Evolutionary conservation across 2,329 filamentous ascomycete genomes (phyloP).

Genomic region (Fusarium sp.): DNA sequence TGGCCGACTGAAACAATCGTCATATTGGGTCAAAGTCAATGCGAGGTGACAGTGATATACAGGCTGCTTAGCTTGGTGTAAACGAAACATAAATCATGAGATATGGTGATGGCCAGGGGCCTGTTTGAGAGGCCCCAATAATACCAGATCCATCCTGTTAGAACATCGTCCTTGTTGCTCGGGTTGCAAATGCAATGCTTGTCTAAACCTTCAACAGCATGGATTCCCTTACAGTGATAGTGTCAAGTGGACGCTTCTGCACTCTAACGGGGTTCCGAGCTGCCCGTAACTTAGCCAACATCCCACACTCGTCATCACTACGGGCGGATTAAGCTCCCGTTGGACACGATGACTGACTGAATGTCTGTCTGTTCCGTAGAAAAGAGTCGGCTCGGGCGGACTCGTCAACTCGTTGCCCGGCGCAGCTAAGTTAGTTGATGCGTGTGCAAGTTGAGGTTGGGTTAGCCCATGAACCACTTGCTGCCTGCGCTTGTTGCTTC

Average conservation of each 20-base stretch:
- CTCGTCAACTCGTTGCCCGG: slow-evolving; percentile 4
- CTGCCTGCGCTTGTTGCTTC: slow-evolving; percentile 11
- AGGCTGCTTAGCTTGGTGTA: not conserved
- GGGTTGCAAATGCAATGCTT: slow-evolving; percentile 24
- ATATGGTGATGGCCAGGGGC: slow-evolving; percentile 12
- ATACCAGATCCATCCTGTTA: slow-evolving; percentile 12
- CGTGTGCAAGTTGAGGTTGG: slow-evolving; percentile 16
- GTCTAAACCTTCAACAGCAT: slow-evolving; percentile 29
- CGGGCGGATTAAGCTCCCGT: slow-evolving; percentile 15
- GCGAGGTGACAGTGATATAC: slow-evolving; percentile 1
- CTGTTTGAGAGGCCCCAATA: slow-evolving; percentile 19
- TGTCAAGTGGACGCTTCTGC: slow-evolving; percentile 32
- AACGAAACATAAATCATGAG: slow-evolving; percentile 33
- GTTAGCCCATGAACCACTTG: slow-evolving; percentile 27
- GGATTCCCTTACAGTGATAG: slow-evolving; percentile 24
- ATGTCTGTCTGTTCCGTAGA: not conserved
- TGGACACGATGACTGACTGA: not conserved
- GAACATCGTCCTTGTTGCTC: slow-evolving; percentile 11
- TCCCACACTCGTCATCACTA: slow-evolving; percentile 33
- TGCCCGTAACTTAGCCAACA: slow-evolving; percentile 36
- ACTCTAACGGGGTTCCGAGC: slow-evolving; percentile 32
- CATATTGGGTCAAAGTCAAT: slow-evolving; percentile 23
- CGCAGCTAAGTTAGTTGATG: slow-evolving; percentile 32
- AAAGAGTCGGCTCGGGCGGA: not conserved
- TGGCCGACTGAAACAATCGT: slow-evolving; percentile 18